Evolutionary conservation across 768 basidiomycete species (phyloP).

Genomic region (Rubroboletus satanas): DNA sequence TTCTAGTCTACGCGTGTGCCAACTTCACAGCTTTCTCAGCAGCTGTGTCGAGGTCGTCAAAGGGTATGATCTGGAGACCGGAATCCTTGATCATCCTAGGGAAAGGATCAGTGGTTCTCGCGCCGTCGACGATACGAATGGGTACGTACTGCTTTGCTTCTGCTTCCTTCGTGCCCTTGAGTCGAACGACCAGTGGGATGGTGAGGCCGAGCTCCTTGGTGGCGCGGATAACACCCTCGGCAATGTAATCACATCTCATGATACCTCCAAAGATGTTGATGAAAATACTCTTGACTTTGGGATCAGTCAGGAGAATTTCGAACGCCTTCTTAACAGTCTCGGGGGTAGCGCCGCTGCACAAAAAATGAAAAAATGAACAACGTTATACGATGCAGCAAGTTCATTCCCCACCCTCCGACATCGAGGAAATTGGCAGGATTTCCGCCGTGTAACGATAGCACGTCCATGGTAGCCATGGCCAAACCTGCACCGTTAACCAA

Average conservation of each 20-base stretch:
- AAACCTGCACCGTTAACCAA: constrained; percentile 97
- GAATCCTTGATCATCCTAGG: constrained; percentile 88
- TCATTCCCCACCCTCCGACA: constrained; percentile 75
- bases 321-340: constrained; percentile 99
- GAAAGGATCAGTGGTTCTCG: constrained; percentile 4
- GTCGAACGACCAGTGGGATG: constrained; percentile 87
- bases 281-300: constrained; percentile 96
- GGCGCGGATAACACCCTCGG: constrained; percentile 97
- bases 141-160: constrained; percentile 87
- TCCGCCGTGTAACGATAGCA: constrained; percentile 92
- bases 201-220: constrained; percentile 83
- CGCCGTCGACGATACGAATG: neutral
- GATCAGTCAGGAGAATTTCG: constrained; percentile 86
- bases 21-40: constrained; percentile 75
- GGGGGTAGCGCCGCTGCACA: constrained; percentile 88
- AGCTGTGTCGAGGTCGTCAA: constrained; percentile 91
- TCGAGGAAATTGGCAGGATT: constrained; percentile 99
- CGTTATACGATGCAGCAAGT: neutral
- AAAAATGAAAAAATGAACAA: constrained; percentile 2
- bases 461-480: constrained; percentile 99
- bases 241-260: constrained; percentile 99
- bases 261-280: constrained; percentile 98
- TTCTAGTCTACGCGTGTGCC: constrained; percentile 43
- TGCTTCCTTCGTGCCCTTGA: constrained; percentile 95
- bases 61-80: constrained; percentile 89